Base-by-base conservation (phyloP, 2,329 filamentous ascomycete genomes). In the Pezicula neosporulosa region DNA sequence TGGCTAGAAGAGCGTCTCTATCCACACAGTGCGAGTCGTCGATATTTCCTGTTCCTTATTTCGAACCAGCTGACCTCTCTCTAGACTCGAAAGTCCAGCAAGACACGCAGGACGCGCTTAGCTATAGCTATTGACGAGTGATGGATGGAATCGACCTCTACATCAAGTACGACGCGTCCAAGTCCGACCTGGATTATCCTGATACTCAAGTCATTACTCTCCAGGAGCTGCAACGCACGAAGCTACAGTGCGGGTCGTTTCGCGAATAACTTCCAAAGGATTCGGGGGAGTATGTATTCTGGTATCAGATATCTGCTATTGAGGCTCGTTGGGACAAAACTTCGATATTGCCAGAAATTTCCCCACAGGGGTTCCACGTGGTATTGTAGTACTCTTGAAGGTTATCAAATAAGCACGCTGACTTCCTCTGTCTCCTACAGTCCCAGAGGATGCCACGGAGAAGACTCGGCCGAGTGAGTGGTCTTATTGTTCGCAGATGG, bases 1-100 rank as follows among this genome's bases (percentile, higher is more conserved):
- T 68, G 38, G 27, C 28, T 47, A 37, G 37, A 16, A 15, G 10
- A 33, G 21, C 21, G 21, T 21, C 21, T 21, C 21, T 18, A 10
- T 42, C 38, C 16, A 42, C 18, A 42, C 38, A 13, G 13, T 24
- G 21, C 13, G 9, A 42, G 18, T 19, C 13, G 3, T 21, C 21
- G 18, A 6, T 12, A 16, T 16, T 3, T 3, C 21, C 9, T 18
- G 16, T 24, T 9, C 38, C 6, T 42, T 16, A 12, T 39, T 12
- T 30, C 10, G 28, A 12, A 30, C 28, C 10, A 12, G 28, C 28
- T 30, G 28, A 30, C 28, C 7, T 12, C 28, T 30, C 3, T 8
- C 28, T 30, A 30, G 28, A 30, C 9, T 30, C 28, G 10, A 30
- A 5, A 30, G 10, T 30, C 28, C 28, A 30, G 21, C 28, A 30